Evolutionary conservation across 306 rosid genomes (phyloP), one percentile per base, ranked within the genome.

Genomic region (Alnus glutinosa): DNA sequence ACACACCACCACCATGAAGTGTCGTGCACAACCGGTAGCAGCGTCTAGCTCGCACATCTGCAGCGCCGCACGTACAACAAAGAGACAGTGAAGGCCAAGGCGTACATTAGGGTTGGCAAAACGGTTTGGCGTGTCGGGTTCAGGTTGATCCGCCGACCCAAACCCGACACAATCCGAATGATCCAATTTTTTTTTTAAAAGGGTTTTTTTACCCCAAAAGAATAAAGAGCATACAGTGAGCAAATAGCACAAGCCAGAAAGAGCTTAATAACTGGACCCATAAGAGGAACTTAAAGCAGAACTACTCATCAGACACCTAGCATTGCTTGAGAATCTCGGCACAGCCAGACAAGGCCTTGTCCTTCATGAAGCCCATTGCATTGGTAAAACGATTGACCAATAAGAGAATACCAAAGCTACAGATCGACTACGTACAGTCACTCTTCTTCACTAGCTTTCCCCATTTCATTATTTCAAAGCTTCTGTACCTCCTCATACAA

Each of bases 301-400:
- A 79, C 83, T 91, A 90, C 39, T 84, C 82, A n/a, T 91, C 97
- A 7, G 76, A 79, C 86, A 83, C 90, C 85, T 89, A 87, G 87
- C 89, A 85, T 78, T 90, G 89, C 86, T 13, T 81, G 85, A 96
- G 90, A 62, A 96, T 76, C 79, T 90, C 50, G 54, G 85, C 76
- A 77, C 99, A 96, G 15, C 89, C 89, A 72, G 87, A n/a, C 57
- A 85, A 36, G 44, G 89, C 84, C n/a, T 86, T 75, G 3, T 83
- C 47, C 70, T 67, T 82, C 77, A 68, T 77, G 86, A 84, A 96
- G 6, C 91, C 92, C 90, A 96, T 86, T 18, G 94, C 78, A 79
- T 96, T 96, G 84, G 87, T 93, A 42, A 46, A 84, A 30, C 99
- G 92, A 0, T 78, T 48, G 7, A 39, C 3, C 23, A 68, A 42